Base-by-base conservation (phyloP, 2,329 filamentous ascomycete species). In the Fusarium nygamai region DNA sequence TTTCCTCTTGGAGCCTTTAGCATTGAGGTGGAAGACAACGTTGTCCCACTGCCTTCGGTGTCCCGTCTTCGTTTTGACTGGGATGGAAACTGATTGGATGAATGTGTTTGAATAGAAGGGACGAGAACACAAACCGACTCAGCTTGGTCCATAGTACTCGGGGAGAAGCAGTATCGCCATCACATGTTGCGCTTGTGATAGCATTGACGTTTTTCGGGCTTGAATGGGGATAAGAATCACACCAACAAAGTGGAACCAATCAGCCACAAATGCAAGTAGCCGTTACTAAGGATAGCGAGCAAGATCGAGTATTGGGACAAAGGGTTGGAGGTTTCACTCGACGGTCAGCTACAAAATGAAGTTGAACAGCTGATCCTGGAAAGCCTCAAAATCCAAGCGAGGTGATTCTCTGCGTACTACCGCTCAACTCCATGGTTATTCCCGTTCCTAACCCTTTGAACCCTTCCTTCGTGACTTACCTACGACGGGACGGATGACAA, bases 31-130 rank as follows among this genome's bases (percentile, higher is more conserved):
- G 61, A 56, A 63, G 67, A 56, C 51, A 65, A 67, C 64, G 62
- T 47, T 53, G 51, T 51, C 44, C 50, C 62, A 65, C 61, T 69
- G 60, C 61, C 67, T 65, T 78, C 65, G 64, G 61, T 77, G 75
- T 71, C 61, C 61, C 53, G 61, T 71, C 64, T 65, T 54, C 33
- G 31, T 33, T 56, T 24, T 31, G 36, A 43, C 43, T 61, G n/a
- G 17, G 33, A 43, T 29, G n/a, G 24, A 47, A 46, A 29, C 50
- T 61, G 57, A 75, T 72, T 75, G 63, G 72, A 39, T 54, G 34
- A 48, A 16, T 29, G n/a, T n/a, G 36, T 41, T 34, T 33, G 43
- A 65, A 61, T 34, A 61, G 72, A 73, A 73, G 60, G 53, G 54
- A 64, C 48, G 56, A 59, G 64, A 69, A 69, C 27, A 50, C 16